Conservation (phyloP, 23 red algal species). For the Gracilaria caudata region DNA sequence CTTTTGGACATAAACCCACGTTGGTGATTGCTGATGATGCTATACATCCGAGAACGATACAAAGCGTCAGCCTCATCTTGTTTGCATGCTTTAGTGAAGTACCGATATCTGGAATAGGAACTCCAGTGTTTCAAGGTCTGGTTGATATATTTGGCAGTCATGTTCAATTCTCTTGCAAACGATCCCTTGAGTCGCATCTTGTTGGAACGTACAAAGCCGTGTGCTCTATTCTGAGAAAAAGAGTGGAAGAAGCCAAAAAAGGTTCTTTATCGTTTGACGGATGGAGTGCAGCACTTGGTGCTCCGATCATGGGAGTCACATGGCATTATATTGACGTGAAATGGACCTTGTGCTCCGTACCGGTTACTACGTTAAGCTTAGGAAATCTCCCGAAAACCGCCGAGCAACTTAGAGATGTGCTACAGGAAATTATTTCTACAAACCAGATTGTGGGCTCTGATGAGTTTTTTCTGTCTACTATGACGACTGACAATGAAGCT, state of each 20-base stretch:
- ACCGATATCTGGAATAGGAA: not conserved
- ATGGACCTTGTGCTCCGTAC: not conserved
- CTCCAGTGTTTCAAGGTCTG: not conserved
- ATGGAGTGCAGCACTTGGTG: constrained; percentile 22
- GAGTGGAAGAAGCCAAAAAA: not conserved
- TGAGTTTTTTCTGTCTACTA: not conserved
- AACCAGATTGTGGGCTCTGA: not conserved
- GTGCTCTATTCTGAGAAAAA: not conserved
- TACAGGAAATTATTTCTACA: not conserved
- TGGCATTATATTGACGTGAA: not conserved
- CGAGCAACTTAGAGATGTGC: constrained; percentile 3
- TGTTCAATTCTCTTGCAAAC: not conserved
- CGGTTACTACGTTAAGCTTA: not conserved
- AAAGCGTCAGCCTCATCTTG: not conserved
- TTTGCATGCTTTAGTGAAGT: not conserved
- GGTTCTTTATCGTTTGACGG: not conserved
- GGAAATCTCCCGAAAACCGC: not conserved
- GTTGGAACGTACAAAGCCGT: not conserved
- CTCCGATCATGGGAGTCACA: constrained; percentile 14
- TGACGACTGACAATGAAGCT: not conserved
- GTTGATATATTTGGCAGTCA: not conserved
- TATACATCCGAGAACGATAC: too few species aligned
- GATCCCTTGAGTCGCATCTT: not conserved
- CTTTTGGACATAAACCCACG: too few species aligned
- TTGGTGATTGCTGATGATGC: too few species aligned